Evolutionary conservation across 1,284 basidiomycete genomes (phyloP).

Genomic region (Thecaphora thlaspeos): DNA sequence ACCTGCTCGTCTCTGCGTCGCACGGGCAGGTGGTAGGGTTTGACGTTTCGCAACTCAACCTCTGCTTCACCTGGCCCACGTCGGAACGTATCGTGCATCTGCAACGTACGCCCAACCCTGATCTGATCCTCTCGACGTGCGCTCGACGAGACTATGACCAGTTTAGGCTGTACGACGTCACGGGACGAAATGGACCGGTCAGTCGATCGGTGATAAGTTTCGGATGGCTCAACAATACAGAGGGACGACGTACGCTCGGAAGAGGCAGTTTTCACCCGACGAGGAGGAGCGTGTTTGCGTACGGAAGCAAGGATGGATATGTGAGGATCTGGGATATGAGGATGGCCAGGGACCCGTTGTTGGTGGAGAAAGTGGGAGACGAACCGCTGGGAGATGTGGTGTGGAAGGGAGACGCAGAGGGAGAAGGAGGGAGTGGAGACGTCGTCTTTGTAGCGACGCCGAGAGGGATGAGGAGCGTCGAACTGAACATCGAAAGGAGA

Average conservation of each 20-base stretch:
- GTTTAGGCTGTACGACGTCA: constrained; percentile 31
- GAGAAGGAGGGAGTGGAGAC: constrained; percentile 1
- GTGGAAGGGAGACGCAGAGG: constrained; percentile 5
- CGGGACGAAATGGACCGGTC: constrained; percentile 20
- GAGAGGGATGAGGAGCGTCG: constrained; percentile 12
- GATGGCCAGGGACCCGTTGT: constrained; percentile 19
- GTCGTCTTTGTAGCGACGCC: constrained; percentile 15
- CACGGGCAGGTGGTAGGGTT: constrained; percentile 21
- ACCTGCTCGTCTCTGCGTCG: constrained; percentile 17
- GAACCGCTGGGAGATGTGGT: constrained; percentile 26
- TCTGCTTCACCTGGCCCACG: constrained; percentile 27
- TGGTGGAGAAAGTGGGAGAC: constrained; percentile 16
- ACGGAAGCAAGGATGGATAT: constrained; percentile 24
- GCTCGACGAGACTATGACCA: constrained; percentile 32
- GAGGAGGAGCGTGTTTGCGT: constrained; percentile 21
- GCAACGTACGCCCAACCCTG: constrained; percentile 23
- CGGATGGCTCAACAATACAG: constrained; percentile 28
- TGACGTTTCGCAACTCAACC: constrained; percentile 15
- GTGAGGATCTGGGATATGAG: constrained; percentile 32
- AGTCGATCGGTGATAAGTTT: constrained; percentile 24
- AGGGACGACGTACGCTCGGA: constrained; percentile 16
- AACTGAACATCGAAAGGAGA: background rate
- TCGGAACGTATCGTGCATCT: constrained; percentile 31
- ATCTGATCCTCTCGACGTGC: constrained; percentile 20
- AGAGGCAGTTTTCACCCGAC: constrained; percentile 23